phyloP scores from a whole-genome alignment of 495 filamentous ascomycete species.

The Astrocystis sublimbata region DNA sequence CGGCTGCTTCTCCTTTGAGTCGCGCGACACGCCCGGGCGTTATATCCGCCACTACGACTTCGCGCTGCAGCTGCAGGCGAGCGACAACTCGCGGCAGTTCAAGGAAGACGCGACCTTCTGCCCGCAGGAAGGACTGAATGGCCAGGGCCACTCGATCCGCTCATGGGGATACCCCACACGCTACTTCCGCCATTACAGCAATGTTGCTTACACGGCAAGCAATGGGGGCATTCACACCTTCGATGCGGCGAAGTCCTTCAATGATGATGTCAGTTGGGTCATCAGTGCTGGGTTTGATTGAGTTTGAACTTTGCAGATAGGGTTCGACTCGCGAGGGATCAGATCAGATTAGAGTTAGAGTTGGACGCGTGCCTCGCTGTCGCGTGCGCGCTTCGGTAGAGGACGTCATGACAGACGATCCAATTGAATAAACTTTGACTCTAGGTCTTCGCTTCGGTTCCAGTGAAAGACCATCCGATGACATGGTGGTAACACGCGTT shows the following conservation, averaged over 20 bases:
- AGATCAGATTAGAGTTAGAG: no score
- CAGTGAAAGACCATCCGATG: no score
- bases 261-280: slow-evolving; percentile 53
- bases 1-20: slow-evolving; percentile 59
- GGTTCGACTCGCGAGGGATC: no score
- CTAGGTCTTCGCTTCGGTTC: no score
- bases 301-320: no score
- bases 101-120: slow-evolving; percentile 60
- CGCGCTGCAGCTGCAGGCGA: slow-evolving; percentile 44
- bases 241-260: slow-evolving; percentile 49
- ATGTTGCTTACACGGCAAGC: slow-evolving; percentile 49
- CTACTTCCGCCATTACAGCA: slow-evolving; percentile 54
- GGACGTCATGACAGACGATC: no score
- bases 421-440: no score
- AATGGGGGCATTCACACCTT: slow-evolving; percentile 55
- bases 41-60: slow-evolving; percentile 56
- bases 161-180: slow-evolving; percentile 60
- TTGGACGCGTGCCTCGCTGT: no score
- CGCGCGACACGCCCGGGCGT: slow-evolving; percentile 54
- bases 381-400: no score
- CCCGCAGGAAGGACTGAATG: slow-evolving; percentile 46
- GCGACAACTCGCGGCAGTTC: slow-evolving; percentile 55
- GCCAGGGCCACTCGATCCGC: slow-evolving; percentile 49
- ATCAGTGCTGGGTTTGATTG: slow-evolving; percentile 48
- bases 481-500: no score